Percentiles rank a stretch among this genome's conserved stretches.
phyloP scores from a whole-genome alignment of 2,329 filamentous ascomycete species.

The Cylindrodendrum hubeiense region DNA sequence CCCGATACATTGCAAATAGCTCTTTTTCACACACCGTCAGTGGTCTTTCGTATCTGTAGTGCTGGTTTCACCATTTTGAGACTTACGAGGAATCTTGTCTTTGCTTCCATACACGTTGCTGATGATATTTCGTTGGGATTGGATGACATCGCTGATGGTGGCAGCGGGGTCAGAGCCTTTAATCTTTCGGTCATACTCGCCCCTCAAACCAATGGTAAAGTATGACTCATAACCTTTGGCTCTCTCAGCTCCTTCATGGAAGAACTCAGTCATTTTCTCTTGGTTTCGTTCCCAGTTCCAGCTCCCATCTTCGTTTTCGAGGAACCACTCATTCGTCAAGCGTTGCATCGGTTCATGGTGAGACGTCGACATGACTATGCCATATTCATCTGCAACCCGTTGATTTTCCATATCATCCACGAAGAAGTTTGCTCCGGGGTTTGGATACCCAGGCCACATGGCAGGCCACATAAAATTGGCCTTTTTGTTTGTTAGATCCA shows the following conservation, averaged over 20 bases:
- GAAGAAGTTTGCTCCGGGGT: conserved; percentile 70
- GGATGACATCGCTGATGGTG: conserved; percentile 28
- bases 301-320: conserved; percentile 33
- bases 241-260: conserved; percentile 25
- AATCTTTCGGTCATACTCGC: conserved; percentile 34
- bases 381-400: conserved; percentile 74
- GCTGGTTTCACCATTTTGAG: not conserved
- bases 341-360: conserved; percentile 77
- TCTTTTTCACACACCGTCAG: conserved; percentile 48
- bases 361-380: conserved; percentile 73
- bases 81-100: not conserved
- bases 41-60: conserved; percentile 53
- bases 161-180: conserved; percentile 23
- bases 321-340: conserved; percentile 64
- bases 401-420: conserved; percentile 77
- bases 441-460: conserved; percentile 68
- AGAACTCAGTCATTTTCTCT: conserved; percentile 28
- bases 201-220: conserved; percentile 32
- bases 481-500: conserved; percentile 25
- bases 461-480: conserved; percentile 83
- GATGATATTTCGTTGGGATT: conserved; percentile 66
- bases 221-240: conserved; percentile 25
- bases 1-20: conserved; percentile 73
- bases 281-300: conserved; percentile 35
- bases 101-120: conserved; percentile 61